These are phyloP conservation scores for Eucalyptus lansdowneana DNA, from an alignment of 345 rosid genomes.

Conservation along the genomic window DNA sequence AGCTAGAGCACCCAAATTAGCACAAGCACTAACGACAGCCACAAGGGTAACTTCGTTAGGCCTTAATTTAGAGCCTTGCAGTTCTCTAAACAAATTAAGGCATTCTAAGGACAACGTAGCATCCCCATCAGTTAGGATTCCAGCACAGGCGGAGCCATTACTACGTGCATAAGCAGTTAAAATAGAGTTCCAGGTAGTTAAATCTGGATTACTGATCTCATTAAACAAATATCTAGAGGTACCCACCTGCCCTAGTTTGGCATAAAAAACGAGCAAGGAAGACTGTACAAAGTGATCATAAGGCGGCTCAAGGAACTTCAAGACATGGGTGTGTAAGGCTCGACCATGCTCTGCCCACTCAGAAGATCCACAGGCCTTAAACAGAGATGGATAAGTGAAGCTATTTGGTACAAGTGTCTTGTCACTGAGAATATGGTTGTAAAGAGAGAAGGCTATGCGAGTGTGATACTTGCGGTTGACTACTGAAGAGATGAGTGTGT, in stretches of 20 bases:
- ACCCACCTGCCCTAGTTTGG: conserved; percentile 26
- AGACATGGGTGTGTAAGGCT: conserved; percentile 43
- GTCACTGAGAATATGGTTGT: conserved; percentile 8
- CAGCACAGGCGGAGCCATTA: neutral
- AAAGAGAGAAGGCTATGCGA: conserved; percentile 36
- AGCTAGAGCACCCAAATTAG: conserved; percentile 30
- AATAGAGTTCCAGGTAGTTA: conserved; percentile 51
- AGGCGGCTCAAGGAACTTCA: conserved; percentile 32
- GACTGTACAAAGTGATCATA: conserved; percentile 44
- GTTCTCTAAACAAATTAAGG: conserved; percentile 22
- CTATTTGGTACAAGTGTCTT: conserved; percentile 21
- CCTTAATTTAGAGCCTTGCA: conserved; percentile 25
- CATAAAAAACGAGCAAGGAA: conserved; percentile 44
- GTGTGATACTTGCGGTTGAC: neutral
- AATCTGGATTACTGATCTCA: conserved; percentile 41
- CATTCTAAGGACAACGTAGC: conserved; percentile 1
- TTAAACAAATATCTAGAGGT: conserved; percentile 38
- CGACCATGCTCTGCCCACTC: conserved; percentile 28
- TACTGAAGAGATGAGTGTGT: conserved; percentile 40
- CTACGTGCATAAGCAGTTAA: conserved; percentile 34
- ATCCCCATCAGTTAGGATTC: neutral
- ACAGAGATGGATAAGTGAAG: conserved; percentile 58
- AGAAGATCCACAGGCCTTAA: conserved; percentile 38
- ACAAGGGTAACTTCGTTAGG: conserved; percentile 61
- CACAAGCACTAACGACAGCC: conserved; percentile 43